Evolutionary conservation across 345 rosid species (phyloP), one percentile per base, ranked within the genome.

Genomic region (Populus nigra): DNA sequence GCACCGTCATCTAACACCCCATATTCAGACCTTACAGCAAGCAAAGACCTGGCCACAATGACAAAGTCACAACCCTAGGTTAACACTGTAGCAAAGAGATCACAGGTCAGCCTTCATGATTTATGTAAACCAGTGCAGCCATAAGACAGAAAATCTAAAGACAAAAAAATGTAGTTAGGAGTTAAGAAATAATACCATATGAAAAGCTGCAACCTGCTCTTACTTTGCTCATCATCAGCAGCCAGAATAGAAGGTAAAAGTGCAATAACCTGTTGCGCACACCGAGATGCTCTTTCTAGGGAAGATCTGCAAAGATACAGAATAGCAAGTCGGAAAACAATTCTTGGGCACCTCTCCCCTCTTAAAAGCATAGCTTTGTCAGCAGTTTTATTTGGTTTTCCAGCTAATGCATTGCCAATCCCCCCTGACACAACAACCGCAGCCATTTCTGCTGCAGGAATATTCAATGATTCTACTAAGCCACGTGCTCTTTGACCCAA

Each of bases 361-460:
- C 99, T 90, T 83, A 95, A 86, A 76, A 90, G 91, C 98, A 95
- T 93, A 25, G 99, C 99, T 86, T 90, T 95, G 80, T 95, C 99
- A 74, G 87, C 88, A 66, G 66, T 89, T 90, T 89, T 93, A 85
- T 83, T 89, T 71, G 90, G 84, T 81, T 89, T 95, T 82, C 94
- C 94, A 86, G 91, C 89, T 84, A 90, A 84, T 45, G 97, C 98
- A 91, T 87, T 91, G 76, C 96, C 87, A 79, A 94, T 90, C 72
- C 98, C 98, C 80, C 98, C 98, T 18, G 99, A 90, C 22, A 91
- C 97, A 86, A 95, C 99, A 77, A 89, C 98, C 31, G 98, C 98
- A 71, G 99, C 99, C 99, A 95, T 95, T 83, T 95, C 99, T 65
- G 98, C 97, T 65, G 99, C 98, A 39, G 99, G 99, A 87, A 91